phyloP scores from a whole-genome alignment of 257 asterid genomes.

The Nemophila menziesii region DNA sequence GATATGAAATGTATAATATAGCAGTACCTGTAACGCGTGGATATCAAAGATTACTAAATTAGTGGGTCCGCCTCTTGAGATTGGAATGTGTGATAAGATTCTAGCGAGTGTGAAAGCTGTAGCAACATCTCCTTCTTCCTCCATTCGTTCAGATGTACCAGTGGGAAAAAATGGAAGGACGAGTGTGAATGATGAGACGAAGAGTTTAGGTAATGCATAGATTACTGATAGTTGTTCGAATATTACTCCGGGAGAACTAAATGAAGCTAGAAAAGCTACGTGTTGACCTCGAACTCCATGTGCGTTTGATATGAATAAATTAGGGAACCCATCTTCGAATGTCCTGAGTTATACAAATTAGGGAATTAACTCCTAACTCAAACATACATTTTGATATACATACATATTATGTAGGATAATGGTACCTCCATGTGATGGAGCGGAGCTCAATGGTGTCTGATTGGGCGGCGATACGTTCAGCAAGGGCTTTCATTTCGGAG shows the following conservation, averaged over 20 bases:
- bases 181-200: slow-evolving; percentile 87
- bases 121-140: slow-evolving; percentile 98
- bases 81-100: slow-evolving; percentile 82
- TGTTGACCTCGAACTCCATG: slow-evolving; percentile 94
- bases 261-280: slow-evolving; percentile 95
- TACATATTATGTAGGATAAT: not conserved
- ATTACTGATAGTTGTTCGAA: slow-evolving; percentile 88
- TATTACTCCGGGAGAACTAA: slow-evolving; percentile 93
- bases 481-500: slow-evolving; percentile 82
- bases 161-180: slow-evolving; percentile 98
- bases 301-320: slow-evolving; percentile 88
- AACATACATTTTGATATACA: too few species aligned
- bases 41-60: slow-evolving; percentile 87
- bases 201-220: slow-evolving; percentile 84
- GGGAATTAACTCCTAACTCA: slow-evolving; percentile 4
- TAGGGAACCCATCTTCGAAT: slow-evolving; percentile 96
- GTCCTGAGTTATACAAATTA: slow-evolving; percentile 43
- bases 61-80: slow-evolving; percentile 90
- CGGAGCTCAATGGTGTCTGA: slow-evolving; percentile 93
- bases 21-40: slow-evolving; percentile 89
- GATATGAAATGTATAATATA: slow-evolving; percentile 4
- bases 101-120: slow-evolving; percentile 97
- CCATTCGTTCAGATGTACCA: slow-evolving; percentile 98
- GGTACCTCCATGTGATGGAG: slow-evolving; percentile 74
- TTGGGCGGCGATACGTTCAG: slow-evolving; percentile 62